phyloP scores from a whole-genome alignment of 2,329 filamentous ascomycete genomes.

The Rutstroemia sp. region DNA sequence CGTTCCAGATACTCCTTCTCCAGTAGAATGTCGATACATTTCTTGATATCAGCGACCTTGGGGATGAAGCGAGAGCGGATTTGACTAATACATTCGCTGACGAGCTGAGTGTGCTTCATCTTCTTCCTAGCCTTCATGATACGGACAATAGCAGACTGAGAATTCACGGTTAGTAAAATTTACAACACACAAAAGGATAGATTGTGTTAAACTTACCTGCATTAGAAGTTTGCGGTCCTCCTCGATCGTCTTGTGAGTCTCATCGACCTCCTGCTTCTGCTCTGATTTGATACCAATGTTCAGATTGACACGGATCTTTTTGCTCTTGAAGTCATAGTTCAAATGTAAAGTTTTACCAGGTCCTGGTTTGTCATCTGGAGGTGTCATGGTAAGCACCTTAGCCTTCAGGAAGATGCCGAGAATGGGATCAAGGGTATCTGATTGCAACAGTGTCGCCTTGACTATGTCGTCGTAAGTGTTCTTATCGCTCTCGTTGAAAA shows the following conservation, averaged over 20 bases:
- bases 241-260: slow-evolving; percentile 99
- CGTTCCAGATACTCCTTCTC: slow-evolving; percentile 99
- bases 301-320: slow-evolving; percentile 95
- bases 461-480: slow-evolving; percentile 84
- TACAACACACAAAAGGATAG: neutral
- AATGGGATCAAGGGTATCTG: slow-evolving; percentile 80
- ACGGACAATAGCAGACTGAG: slow-evolving; percentile 90
- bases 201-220: slow-evolving; percentile 59
- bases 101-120: slow-evolving; percentile 94
- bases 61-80: slow-evolving; percentile 90
- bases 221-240: slow-evolving; percentile 94
- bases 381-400: slow-evolving; percentile 70
- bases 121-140: slow-evolving; percentile 99
- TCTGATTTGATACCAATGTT: slow-evolving; percentile 94
- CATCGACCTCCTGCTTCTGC: slow-evolving; percentile 90
- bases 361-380: slow-evolving; percentile 67
- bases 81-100: slow-evolving; percentile 92
- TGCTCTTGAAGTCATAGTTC: slow-evolving; percentile 95
- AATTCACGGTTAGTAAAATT: slow-evolving; percentile 25
- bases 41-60: slow-evolving; percentile 95
- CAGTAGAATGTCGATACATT: slow-evolving; percentile 96
- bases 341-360: slow-evolving; percentile 73
- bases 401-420: slow-evolving; percentile 85
- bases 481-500: slow-evolving; percentile 88
- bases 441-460: slow-evolving; percentile 69